Evolutionary conservation across 1,139 yeast species (phyloP).

Genomic region (Scheffersomyces quercinus): DNA sequence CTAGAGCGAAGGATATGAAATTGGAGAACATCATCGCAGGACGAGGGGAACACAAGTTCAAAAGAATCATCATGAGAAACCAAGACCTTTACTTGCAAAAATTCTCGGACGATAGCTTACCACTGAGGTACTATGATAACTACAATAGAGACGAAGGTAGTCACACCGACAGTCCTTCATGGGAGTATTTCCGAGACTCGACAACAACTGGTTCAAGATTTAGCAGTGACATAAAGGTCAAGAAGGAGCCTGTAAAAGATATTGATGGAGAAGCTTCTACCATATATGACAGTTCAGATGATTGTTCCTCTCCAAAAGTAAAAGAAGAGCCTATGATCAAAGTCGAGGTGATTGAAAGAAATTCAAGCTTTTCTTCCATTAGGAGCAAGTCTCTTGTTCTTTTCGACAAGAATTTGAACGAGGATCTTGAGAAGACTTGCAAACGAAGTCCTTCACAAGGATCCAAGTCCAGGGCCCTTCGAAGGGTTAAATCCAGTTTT

Average conservation of each 20-base stretch:
- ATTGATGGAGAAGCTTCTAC: no score
- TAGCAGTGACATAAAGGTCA: neutral
- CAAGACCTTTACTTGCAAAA: conserved; percentile 15
- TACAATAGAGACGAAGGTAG: neutral
- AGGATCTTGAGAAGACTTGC: no score
- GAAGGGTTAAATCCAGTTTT: neutral
- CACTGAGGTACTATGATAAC: neutral
- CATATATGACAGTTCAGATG: no score
- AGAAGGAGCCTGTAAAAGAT: neutral
- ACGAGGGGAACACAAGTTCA: conserved; percentile 22
- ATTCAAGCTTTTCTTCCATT: no score
- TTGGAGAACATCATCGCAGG: conserved; percentile 28
- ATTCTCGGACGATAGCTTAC: neutral
- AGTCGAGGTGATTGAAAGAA: no score
- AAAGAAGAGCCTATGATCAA: no score
- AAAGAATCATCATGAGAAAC: conserved; percentile 20
- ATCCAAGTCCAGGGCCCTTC: neutral
- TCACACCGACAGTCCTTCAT: neutral
- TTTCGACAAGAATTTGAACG: no score
- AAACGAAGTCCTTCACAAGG: no score
- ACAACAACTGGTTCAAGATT: neutral
- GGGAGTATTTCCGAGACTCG: neutral
- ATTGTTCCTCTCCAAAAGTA: no score
- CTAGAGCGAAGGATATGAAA: conserved; percentile 18
- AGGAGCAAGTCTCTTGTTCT: no score